Percentiles rank a stretch among this genome's conserved stretches.
These are phyloP conservation scores for Phanerochaete carnosa DNA, from an alignment of 768 basidiomycete genomes.

Conservation along the genomic window DNA sequence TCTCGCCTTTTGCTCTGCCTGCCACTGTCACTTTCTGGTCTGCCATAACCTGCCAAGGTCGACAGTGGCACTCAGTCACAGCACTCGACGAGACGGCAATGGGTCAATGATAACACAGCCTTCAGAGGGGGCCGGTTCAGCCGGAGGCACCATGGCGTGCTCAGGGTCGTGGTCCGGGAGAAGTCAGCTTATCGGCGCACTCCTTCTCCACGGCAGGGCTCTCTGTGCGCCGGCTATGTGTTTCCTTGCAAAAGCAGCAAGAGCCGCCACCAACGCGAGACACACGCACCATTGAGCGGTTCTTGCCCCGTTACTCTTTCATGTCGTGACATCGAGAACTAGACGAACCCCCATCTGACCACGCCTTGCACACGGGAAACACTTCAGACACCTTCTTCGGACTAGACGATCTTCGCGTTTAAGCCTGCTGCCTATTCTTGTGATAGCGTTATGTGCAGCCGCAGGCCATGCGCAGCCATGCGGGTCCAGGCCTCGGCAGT, in stretches of 20 bases:
- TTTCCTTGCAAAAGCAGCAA: neutral
- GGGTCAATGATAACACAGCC: neutral
- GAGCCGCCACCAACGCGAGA: no score
- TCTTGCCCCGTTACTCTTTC: neutral
- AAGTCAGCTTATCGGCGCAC: conserved; percentile 1
- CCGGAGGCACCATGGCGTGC: neutral
- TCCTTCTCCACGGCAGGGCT: neutral
- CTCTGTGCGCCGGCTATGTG: neutral
- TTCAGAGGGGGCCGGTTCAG: neutral
- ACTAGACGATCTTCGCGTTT: neutral
- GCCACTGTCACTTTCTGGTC: neutral
- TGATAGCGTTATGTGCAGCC: neutral
- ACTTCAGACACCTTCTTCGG: neutral
- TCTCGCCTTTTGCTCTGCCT: neutral
- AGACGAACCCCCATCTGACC: neutral
- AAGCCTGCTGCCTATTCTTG: neutral
- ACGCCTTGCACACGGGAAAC: neutral
- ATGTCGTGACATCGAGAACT: neutral
- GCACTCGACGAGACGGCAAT: neutral
- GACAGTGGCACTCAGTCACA: neutral
- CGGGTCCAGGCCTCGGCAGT: neutral
- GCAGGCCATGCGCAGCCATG: neutral
- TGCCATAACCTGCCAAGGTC: neutral
- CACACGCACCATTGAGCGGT: no score
- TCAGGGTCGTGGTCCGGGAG: neutral